These are phyloP conservation scores for Phytophthora palmivora DNA, from an alignment of 352 stramenopile genomes.

Conservation along the genomic window DNA sequence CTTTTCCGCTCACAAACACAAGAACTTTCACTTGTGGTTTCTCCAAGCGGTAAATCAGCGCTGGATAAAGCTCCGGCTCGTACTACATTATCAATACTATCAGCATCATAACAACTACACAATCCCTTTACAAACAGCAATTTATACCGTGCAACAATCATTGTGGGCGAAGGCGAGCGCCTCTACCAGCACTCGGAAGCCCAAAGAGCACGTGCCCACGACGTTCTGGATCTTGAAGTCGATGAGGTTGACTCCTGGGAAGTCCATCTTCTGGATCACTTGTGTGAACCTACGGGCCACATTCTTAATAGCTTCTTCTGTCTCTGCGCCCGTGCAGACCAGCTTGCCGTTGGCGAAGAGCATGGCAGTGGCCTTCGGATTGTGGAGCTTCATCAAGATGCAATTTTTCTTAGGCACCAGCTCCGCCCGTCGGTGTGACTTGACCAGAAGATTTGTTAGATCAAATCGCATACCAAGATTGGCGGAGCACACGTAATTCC, in stretches of 20 bases:
- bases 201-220: constrained; percentile 71
- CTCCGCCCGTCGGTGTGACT: constrained; percentile 78
- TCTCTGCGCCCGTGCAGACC: constrained; percentile 77
- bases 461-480: constrained; percentile 88
- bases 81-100: constrained; percentile 70
- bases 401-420: constrained; percentile 90
- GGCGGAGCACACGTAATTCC: constrained; percentile 82
- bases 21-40: constrained; percentile 98
- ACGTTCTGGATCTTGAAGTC: constrained; percentile 91
- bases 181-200: constrained; percentile 84
- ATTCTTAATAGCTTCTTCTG: constrained; percentile 78
- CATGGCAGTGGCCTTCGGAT: constrained; percentile 80
- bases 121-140: not conserved
- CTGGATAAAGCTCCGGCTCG: constrained; percentile 99
- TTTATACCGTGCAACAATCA: constrained; percentile 72
- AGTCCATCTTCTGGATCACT: constrained; percentile 89
- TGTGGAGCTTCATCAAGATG: constrained; percentile 80
- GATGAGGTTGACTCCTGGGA: constrained; percentile 85
- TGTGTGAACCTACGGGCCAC: constrained; percentile 83
- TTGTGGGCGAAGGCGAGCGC: constrained; percentile 81
- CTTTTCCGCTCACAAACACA: constrained; percentile 98
- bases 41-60: constrained; percentile 98
- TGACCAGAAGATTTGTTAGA: constrained; percentile 69
- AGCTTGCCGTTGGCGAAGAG: constrained; percentile 88
- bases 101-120: not conserved